phyloP scores from a whole-genome alignment of 371 early-diverging fungal species.

The Parasitella parasitica region DNA sequence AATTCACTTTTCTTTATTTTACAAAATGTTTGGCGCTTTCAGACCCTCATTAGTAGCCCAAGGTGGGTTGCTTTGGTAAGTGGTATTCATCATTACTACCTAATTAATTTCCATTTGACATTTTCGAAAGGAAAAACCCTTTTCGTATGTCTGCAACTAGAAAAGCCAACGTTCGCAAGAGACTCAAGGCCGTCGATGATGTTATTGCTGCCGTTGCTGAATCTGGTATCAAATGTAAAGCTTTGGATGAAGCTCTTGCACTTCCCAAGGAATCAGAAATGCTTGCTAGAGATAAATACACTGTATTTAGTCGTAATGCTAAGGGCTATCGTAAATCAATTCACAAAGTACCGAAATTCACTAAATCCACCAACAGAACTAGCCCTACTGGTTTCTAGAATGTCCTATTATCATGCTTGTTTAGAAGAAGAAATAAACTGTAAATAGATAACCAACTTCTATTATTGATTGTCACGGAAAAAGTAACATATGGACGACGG shows the following conservation, averaged over 20 bases:
- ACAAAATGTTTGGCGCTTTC: conserved; percentile 78
- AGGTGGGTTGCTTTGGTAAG: conserved; percentile 72
- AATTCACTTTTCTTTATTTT: background rate
- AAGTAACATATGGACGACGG: too few species aligned
- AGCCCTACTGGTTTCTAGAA: conserved; percentile 76
- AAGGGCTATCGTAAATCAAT: conserved; percentile 89
- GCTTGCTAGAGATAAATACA: conserved; percentile 91
- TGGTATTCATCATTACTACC: background rate
- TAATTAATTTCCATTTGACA: background rate
- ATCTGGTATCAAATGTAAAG: conserved; percentile 89
- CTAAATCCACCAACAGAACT: conserved; percentile 83
- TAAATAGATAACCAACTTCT: background rate
- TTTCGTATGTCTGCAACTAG: conserved; percentile 88
- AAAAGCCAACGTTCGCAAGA: conserved; percentile 92
- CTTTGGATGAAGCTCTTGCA: conserved; percentile 73
- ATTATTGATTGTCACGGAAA: too few species aligned
- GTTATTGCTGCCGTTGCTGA: conserved; percentile 80
- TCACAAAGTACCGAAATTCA: conserved; percentile 95
- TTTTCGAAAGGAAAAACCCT: conserved; percentile 62
- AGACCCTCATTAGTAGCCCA: conserved; percentile 64
- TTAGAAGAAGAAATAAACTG: background rate
- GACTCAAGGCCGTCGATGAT: conserved; percentile 87
- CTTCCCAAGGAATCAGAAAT: conserved; percentile 85
- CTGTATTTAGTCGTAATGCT: conserved; percentile 81
- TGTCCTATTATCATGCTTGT: background rate